Evolutionary conservation across 139 green algal species (phyloP), one percentile per base, ranked within the genome.

Genomic region (Chlamydomonas urium): DNA sequence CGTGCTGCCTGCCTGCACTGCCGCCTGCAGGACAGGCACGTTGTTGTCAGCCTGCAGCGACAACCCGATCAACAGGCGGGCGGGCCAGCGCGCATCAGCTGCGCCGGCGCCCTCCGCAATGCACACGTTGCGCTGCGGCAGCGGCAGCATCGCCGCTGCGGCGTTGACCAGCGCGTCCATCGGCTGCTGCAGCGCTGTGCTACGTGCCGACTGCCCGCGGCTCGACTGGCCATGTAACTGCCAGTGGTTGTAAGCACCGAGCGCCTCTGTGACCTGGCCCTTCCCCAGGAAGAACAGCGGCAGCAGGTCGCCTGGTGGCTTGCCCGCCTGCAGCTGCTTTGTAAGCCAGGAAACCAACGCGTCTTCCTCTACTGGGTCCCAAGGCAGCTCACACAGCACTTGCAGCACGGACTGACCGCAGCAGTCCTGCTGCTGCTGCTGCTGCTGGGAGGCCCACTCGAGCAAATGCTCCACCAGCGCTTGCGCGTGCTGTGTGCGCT

Each of bases 311-410:
- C 68, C 75, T 2, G 38, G 61, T 0, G 60, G 61, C 37, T 31
- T 48, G 6, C 75, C 69, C 48, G 36, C 33, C 29, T 65, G 38
- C 24, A 35, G 35, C 60, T 73, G 3, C 26, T 26, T 45, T 3
- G 10, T 34, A 35, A 80, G 38, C 75, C 75, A 80, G 2, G 10
- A 28, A 14, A 80, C 59, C 47, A 80, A 36, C 60, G 69, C 75
- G 0, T 61, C 57, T 38, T 80, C 75, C 61, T 80, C 75, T 70
- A 23, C 5, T 5, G n/a, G 32, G n/a, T 6, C 57, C 37, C 36
- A 71, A 4, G 63, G 63, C 38, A 71, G 63, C 63, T 71, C 63
- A 14, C 4, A 56, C 63, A 71, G 63, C 60, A 6, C 33, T 23
- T 42, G 32, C 60, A 67, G 32, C 5, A 26, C 32, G 24, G n/a